These are phyloP conservation scores for Amylocarpus encephaloides DNA, from an alignment of 2,329 filamentous ascomycete genomes.

Conservation along the genomic window DNA sequence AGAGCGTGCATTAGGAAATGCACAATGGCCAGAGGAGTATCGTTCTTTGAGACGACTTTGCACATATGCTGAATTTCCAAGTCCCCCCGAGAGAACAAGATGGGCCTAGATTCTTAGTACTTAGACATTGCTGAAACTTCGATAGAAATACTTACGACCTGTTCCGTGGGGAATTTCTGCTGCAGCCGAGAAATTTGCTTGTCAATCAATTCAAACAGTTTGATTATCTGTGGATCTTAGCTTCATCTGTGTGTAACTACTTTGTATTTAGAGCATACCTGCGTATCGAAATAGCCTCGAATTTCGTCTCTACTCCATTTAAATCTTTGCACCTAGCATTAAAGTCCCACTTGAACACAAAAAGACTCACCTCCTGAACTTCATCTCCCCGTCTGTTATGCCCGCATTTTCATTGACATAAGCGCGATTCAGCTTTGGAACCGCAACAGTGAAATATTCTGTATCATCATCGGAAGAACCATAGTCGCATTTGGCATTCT, in stretches of 20 bases:
- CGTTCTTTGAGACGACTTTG: slow-evolving; percentile 31
- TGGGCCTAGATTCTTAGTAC: slow-evolving; percentile 14
- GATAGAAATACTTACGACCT: slow-evolving; percentile 7
- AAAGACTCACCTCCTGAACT: slow-evolving; percentile 9
- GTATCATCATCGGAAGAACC: slow-evolving; percentile 32
- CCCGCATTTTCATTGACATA: slow-evolving; percentile 31
- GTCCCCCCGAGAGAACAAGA: slow-evolving; percentile 37
- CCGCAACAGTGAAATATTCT: slow-evolving; percentile 31
- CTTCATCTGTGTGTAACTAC: neutral
- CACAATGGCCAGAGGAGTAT: slow-evolving; percentile 15
- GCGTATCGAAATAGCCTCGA: slow-evolving; percentile 10
- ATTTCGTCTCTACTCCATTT: slow-evolving; percentile 10
- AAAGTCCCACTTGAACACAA: too few relatives aligned
- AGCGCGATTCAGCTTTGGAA: slow-evolving; percentile 30
- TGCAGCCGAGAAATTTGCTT: slow-evolving; percentile 11
- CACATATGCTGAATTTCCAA: slow-evolving; percentile 39
- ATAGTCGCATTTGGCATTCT: slow-evolving; percentile 36
- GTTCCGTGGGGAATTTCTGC: slow-evolving; percentile 8
- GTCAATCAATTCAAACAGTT: slow-evolving; percentile 15
- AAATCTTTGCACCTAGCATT: neutral
- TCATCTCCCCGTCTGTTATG: slow-evolving; percentile 18
- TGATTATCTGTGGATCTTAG: slow-evolving; percentile 9
- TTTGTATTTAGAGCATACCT: neutral
- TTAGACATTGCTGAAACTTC: too few relatives aligned
- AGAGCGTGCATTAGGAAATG: slow-evolving; percentile 9